A percentile compares a stretch with the other conserved stretches of the same genome.
Evolutionary conservation across 257 asterid genomes (phyloP).

Genomic region (Gynochthodes officinalis): DNA sequence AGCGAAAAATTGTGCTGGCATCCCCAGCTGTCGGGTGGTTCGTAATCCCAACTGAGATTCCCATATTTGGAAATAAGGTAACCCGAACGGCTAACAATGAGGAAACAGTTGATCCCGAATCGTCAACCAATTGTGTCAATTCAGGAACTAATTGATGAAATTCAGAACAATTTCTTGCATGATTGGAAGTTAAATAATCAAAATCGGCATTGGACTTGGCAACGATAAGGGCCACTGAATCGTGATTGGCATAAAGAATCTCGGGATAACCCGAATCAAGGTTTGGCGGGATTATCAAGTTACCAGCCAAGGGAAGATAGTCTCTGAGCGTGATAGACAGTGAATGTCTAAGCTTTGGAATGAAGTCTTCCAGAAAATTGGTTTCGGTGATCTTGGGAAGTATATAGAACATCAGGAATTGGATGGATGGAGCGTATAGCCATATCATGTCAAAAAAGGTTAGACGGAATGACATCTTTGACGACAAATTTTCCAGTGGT

Average conservation of each 20-base stretch:
- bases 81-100: slow-evolving; percentile 31
- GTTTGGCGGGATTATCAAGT: slow-evolving; percentile 22
- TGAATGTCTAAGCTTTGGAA: slow-evolving; percentile 25
- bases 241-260: slow-evolving; percentile 11
- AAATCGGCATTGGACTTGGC: slow-evolving; percentile 26
- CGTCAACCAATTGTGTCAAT: slow-evolving; percentile 6
- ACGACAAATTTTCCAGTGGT: slow-evolving; percentile 7
- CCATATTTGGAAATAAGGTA: slow-evolving; percentile 33
- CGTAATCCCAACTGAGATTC: slow-evolving; percentile 33
- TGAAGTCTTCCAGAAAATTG: slow-evolving; percentile 20
- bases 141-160: slow-evolving; percentile 28
- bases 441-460: slow-evolving; percentile 34
- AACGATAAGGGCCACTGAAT: slow-evolving; percentile 21
- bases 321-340: slow-evolving; percentile 23
- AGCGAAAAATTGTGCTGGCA: slow-evolving; percentile 24
- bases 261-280: slow-evolving; percentile 16
- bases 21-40: slow-evolving; percentile 34
- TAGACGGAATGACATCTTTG: slow-evolving; percentile 21
- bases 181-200: slow-evolving; percentile 18
- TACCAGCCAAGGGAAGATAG: slow-evolving; percentile 37
- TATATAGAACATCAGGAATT: slow-evolving; percentile 30
- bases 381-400: slow-evolving; percentile 6
- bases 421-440: slow-evolving; percentile 21
- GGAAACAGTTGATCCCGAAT: neutral
- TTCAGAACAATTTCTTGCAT: slow-evolving; percentile 23